Conservation (phyloP, 73 alveolate species). For the Symbiodinium pilosum region DNA sequence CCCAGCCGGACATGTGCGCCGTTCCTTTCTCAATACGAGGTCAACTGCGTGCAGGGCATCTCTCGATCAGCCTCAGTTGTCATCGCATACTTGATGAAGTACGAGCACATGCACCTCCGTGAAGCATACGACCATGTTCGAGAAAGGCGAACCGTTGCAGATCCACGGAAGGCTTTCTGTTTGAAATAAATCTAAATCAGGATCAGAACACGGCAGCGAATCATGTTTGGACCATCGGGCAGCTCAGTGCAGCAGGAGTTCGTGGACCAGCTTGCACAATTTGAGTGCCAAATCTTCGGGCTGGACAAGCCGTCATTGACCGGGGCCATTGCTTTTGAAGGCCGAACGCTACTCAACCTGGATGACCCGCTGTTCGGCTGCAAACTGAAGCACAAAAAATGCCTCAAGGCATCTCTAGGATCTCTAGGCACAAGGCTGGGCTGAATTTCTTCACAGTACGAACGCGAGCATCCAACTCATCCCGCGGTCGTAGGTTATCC, state of each 20-base stretch:
- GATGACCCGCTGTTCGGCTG: neutral
- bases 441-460: too few species aligned
- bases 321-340: constrained; percentile 30
- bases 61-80: constrained; percentile 63
- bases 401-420: too few species aligned
- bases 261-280: constrained; percentile 48
- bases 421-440: too few species aligned
- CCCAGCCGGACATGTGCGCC: too few species aligned
- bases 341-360: constrained; percentile 38
- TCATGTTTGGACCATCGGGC: too few species aligned
- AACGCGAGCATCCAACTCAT: too few species aligned
- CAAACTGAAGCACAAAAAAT: too few species aligned
- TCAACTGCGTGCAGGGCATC: constrained; percentile 59
- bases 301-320: constrained; percentile 25
- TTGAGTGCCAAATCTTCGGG: constrained; percentile 43
- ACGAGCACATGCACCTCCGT: constrained; percentile 64
- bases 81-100: constrained; percentile 37
- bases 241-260: constrained; percentile 35
- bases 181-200: too few species aligned
- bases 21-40: too few species aligned
- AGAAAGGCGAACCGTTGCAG: constrained; percentile 53
- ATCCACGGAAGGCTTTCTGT: constrained; percentile 63
- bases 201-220: too few species aligned
- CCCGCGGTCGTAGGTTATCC: too few species aligned
- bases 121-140: constrained; percentile 64